Evolutionary conservation across 2,329 filamentous ascomycete genomes (phyloP), one percentile per base, ranked within the genome.

Genomic region (Botrytis aclada): DNA sequence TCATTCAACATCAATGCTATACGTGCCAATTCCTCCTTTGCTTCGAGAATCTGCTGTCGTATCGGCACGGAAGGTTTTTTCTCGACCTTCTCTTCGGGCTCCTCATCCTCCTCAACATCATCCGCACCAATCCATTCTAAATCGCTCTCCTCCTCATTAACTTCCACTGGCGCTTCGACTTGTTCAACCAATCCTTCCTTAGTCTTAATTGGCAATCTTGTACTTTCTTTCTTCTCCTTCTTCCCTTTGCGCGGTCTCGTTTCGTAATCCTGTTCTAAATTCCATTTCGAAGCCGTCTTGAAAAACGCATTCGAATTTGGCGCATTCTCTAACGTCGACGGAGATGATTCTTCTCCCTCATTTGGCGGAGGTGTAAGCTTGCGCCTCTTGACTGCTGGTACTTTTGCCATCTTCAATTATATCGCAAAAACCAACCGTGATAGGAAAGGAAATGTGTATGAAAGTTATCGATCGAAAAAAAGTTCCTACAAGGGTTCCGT

Each of bases 251-350:
- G 88, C 64, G 92, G 90, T 77, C 90, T 89, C 74, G 88, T 88
- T 82, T 97, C 94, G 85, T 98, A 98, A 82, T 93, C 92, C 80
- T 97, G 92, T 84, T 97, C 96, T 66, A 97, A 87, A 80, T 97
- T 90, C 94, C 95, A 98, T 82, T 90, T 91, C 74, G 93, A 87
- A 9, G 92, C 93, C 79, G 89, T 91, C 78, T 89, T 88, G 83
- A 93, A 88, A 81, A 95, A 94, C 7, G 75, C 74, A 71, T 78
- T 80, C 12, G 76, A 60, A 71, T 78, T 80, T 9, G 76, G 75
- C 20, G 54, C 77, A 71, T 75, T 67, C 47, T 80, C 76, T 29
- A 80, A 74, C 54, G 79, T 80, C 76, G 71, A 81, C 76, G 70
- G 78, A 73, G 77, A 80, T 54, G 75, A 81, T 75, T 77, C 80